phyloP scores from a whole-genome alignment of 129 eudicot species.

The Flaveria robusta region DNA sequence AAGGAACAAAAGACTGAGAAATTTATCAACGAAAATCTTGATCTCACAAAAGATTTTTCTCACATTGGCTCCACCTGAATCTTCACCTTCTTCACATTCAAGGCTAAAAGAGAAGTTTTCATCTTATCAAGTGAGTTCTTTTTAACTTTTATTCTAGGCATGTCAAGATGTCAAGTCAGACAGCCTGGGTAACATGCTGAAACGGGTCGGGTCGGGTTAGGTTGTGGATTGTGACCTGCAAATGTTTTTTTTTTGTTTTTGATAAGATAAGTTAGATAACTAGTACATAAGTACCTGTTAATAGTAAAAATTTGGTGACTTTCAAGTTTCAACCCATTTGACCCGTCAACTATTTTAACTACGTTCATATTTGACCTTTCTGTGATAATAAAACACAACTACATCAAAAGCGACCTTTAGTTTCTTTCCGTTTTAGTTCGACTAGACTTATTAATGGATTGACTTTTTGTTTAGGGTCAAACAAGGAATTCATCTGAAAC shows the following conservation, averaged over 20 bases:
- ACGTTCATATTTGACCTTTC: neutral
- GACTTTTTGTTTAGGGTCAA: constrained; percentile 45
- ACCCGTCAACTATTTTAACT: neutral
- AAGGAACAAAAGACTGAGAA: constrained; percentile 34
- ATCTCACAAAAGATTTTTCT: constrained; percentile 63
- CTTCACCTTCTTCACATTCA: constrained; percentile 30
- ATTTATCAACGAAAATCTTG: constrained; percentile 30
- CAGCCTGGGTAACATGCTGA: neutral
- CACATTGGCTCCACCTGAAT: constrained; percentile 62
- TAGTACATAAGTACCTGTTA: neutral
- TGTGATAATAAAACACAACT: neutral
- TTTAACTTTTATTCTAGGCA: neutral
- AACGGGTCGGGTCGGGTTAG: neutral
- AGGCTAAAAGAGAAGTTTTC: constrained; percentile 33
- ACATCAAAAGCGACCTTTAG: neutral
- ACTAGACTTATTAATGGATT: neutral
- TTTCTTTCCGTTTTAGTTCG: neutral
- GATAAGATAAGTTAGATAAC: neutral
- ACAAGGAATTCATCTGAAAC: constrained; percentile 27
- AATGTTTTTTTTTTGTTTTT: neutral
- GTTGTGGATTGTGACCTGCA: neutral
- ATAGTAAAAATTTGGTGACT: neutral
- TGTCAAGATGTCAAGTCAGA: neutral
- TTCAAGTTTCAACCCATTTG: constrained; percentile 1
- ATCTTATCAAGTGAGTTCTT: constrained; percentile 46